Percentiles rank a stretch among this genome's conserved stretches.
phyloP scores from a whole-genome alignment of 2,329 filamentous ascomycete genomes.

The Aciculosporium take region DNA sequence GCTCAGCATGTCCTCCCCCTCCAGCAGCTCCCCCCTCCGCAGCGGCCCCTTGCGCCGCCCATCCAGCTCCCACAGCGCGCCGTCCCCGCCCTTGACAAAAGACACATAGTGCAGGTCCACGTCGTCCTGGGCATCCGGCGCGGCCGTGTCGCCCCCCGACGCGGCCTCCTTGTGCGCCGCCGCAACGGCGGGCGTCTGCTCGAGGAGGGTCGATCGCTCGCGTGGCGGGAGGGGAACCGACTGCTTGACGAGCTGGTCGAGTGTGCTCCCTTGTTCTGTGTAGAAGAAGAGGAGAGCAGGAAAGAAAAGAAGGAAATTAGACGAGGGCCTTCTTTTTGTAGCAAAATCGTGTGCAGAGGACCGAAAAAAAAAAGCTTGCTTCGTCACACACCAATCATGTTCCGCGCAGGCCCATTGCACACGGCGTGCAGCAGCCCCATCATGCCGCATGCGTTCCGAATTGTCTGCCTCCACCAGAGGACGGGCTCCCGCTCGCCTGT shows the following conservation, averaged over 20 bases:
- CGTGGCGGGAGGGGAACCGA: conserved; percentile 56
- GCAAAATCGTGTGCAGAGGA: no score
- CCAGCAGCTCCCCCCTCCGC: conserved; percentile 37
- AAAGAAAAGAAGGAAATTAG: no score
- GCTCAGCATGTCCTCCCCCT: conserved; percentile 58
- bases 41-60: conserved; percentile 44
- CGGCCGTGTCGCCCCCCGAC: conserved; percentile 58
- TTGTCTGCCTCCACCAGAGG: conserved; percentile 90
- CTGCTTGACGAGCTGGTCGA: conserved; percentile 50
- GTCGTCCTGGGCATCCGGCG: conserved; percentile 63
- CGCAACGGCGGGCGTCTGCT: conserved; percentile 62
- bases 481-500: conserved; percentile 59
- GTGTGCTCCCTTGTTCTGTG: conserved; percentile 35
- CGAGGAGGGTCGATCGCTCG: conserved; percentile 59
- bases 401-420: conserved; percentile 57
- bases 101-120: conserved; percentile 95
- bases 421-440: conserved; percentile 79
- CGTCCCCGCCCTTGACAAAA: conserved; percentile 65
- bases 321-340: not conserved
- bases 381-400: conserved; percentile 43
- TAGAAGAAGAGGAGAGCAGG: no score
- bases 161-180: conserved; percentile 68
- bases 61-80: conserved; percentile 47
- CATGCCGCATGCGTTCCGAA: conserved; percentile 81
- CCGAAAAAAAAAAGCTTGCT: no score